phyloP scores from a whole-genome alignment of 345 rosid species.

The Euphorbia peplus region DNA sequence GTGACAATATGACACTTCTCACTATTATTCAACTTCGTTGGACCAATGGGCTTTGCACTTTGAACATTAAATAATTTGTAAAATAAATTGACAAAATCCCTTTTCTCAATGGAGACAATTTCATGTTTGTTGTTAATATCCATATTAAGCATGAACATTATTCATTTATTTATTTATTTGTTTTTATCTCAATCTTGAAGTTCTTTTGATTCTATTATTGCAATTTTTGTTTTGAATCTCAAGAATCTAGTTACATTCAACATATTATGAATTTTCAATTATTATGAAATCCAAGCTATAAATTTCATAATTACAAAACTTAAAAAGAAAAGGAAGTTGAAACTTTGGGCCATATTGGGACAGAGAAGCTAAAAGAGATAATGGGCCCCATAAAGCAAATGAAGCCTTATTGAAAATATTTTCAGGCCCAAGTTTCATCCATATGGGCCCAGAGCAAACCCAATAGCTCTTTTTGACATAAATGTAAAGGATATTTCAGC shows the following conservation, averaged over 20 bases:
- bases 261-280: neutral
- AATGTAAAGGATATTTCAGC: no score
- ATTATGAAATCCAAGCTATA: neutral
- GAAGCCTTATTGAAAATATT: neutral
- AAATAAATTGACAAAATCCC: neutral
- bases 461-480: no score
- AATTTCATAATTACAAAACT: neutral
- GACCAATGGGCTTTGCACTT: neutral
- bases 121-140: neutral
- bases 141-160: neutral
- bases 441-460: neutral
- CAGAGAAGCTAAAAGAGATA: neutral
- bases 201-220: neutral
- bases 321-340: neutral
- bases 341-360: neutral
- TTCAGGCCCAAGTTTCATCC: neutral
- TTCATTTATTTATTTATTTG: no score
- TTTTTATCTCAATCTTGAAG: neutral
- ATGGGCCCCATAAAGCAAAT: neutral
- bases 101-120: neutral
- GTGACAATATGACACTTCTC: neutral
- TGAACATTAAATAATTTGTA: neutral
- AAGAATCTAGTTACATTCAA: neutral
- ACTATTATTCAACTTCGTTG: neutral
- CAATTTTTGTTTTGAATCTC: neutral